A percentile compares a stretch with the other conserved stretches of the same genome.
phyloP scores from a whole-genome alignment of 1,139 yeast species.

The Pichia sp. region DNA sequence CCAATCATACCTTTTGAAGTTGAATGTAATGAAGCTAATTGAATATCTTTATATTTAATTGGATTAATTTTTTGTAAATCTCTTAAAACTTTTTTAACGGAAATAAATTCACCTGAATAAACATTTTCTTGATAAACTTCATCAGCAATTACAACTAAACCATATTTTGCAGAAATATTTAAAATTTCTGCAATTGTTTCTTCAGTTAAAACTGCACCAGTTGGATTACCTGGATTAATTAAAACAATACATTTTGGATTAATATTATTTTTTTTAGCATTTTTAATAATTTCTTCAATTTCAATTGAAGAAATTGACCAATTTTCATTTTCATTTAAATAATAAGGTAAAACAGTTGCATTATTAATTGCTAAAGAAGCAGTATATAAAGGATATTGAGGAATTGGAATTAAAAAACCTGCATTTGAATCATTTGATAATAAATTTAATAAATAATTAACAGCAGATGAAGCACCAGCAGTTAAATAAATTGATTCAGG shows the following conservation, averaged over 20 bases:
- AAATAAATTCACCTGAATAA: constrained; percentile 57
- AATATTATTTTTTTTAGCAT: constrained; percentile 49
- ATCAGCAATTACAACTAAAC: constrained; percentile 89
- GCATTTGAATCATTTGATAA: constrained; percentile 59
- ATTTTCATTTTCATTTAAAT: constrained; percentile 64
- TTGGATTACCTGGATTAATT: constrained; percentile 97
- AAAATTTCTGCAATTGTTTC: constrained; percentile 66
- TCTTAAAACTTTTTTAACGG: constrained; percentile 62
- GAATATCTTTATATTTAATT: constrained; percentile 59
- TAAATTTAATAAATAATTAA: constrained; percentile 64
- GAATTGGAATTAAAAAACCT: constrained; percentile 92
- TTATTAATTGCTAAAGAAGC: constrained; percentile 82
- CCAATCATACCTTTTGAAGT: constrained; percentile 96
- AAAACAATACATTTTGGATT: constrained; percentile 78
- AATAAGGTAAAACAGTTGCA: constrained; percentile 83
- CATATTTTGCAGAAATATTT: constrained; percentile 73
- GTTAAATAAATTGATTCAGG: constrained; percentile 76
- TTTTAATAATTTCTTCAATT: constrained; percentile 50
- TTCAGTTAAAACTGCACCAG: constrained; percentile 72
- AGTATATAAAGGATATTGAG: constrained; percentile 94
- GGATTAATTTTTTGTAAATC: constrained; percentile 50
- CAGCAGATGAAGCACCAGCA: constrained; percentile 92
- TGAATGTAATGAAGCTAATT: constrained; percentile 88
- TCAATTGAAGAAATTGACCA: constrained; percentile 80
- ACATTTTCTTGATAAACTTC: constrained; percentile 95